Evolutionary conservation across 2,329 filamentous ascomycete species (phyloP), one percentile per base, ranked within the genome.

Genomic region (Ceratocystis cubensis): DNA sequence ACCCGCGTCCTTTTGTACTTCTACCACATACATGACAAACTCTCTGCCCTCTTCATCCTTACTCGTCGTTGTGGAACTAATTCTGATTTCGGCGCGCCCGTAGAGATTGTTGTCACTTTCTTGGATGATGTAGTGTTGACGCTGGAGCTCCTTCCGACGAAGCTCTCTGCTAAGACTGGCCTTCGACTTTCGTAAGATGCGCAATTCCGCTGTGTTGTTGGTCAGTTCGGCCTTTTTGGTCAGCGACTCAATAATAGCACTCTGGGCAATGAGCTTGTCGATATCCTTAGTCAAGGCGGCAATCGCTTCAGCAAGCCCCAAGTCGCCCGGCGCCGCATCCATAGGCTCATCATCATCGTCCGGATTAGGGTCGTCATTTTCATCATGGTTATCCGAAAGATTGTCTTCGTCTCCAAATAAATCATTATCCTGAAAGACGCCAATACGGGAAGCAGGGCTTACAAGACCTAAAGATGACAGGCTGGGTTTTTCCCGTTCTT

Each of bases 41-140:
- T 99, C 94, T 71, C 91, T 88, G 5, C 93, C 93, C 71, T 96
- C 92, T 33, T 93, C 88, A 70, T 97, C 94, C 69, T 86, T 88
- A 5, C 91, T 93, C 15, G 96, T 90, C 77, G 96, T 91, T 65
- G 96, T 92, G 0, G 89, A 90, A 73, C 94, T 94, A 73, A 99
- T 96, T 71, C 84, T 88, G 71, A 97, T 85, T 0, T 86, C 90
- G 1, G 94, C 93, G 20, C 93, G 88, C 1, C 94, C 94, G 72
- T 96, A 97, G 28, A 99, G 80, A 74, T 91, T 96, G 75, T 96
- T 99, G 74, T 99, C 95, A 73, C 91, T 96, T 76, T 99, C 94
- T 75, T 99, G 94, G 6, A 97, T 86, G 59, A 96, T 90, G 71
- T 99, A 99, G 74, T 99, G 95, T 75, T 96, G 94, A 64, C 92